Evolutionary conservation across 2,329 filamentous ascomycete genomes (phyloP), one percentile per base, ranked within the genome.

Genomic region (Drechslerella dactyloides): DNA sequence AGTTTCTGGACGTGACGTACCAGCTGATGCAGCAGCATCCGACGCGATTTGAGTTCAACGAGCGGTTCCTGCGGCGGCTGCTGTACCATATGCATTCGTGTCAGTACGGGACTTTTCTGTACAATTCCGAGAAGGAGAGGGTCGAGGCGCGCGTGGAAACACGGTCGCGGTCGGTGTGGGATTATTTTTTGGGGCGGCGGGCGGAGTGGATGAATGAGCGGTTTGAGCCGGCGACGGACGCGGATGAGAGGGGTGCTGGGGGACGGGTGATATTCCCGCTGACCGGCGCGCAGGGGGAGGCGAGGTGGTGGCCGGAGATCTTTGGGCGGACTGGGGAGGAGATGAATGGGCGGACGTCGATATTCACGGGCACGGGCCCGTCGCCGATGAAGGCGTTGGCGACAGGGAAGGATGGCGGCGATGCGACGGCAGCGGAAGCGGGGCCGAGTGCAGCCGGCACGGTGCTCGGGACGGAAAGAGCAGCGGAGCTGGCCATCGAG

Each of bases 61-160:
- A 97, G 79, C 87, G 93, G 2, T 97, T 99, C 79, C 82, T 99
- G 5, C 86, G 91, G 24, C 87, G 94, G 19, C 82, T 99, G 1
- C 83, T 97, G 1, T 99, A 97, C 78, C 94, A 99, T 78, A 85
- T 96, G 1, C 93, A 97, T 78, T 93, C 93, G 0, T 96, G 93
- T 75, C 94, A 99, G 78, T 99, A 97, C 74, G 94, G 94, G 51
- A 97, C 93, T 0, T 99, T 99, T 78, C 83, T 99, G 3, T 96
- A 90, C 80, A 97, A 99, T 81, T 96, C 87, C 63, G 94, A 99
- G 79, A 94, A 92, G 77, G 90, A 96, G 77, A 88, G 94, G 2
- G 82, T 86, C 15, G 89, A 94, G 48, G 85, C 86, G 21, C 84
- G 83, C 27, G 87, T 90, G 0, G 82, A 83, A 42, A 87, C 92